Base-by-base conservation (phyloP, 768 basidiomycete species). In the Tephrocybe rancida region DNA sequence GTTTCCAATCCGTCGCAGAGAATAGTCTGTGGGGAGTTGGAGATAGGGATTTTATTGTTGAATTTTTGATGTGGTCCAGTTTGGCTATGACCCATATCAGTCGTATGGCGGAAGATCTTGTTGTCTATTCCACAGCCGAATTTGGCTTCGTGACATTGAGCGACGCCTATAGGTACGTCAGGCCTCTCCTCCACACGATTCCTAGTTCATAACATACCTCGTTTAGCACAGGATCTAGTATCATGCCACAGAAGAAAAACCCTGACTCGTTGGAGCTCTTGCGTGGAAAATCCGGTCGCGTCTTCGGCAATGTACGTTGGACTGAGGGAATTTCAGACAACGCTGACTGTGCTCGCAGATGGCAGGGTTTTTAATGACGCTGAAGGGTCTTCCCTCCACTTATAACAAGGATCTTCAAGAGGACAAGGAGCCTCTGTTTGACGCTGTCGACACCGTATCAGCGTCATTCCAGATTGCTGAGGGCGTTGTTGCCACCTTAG, bases 221-320 rank as follows among this genome's bases (percentile, higher is more conserved):
- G 59, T 44, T 10, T 59, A 98, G 95, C 67, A 99, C 97, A 39
- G 97, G 97, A 6, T 98, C 95, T 35, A 98, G 95, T 61, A 98
- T 99, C 67, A 99, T 99, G 97, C 97, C 97, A 5, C 97, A 98
- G 68, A 98, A 99, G 77, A 99, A 98, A 75, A 98, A 98, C 66
- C 92, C 95, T 0, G 97, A 98, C 69, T 98, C 96, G 9, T 76
- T 97, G 50, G 97, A 99, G 70, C 79, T 99, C 19, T 77, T 99
- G 53, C 86, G 97, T 52, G 97, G 97, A 61, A 99, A 99, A 72
- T 83, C 90, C 27, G 97, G 97, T 4, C 87, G 97, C 24, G 81
- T 96, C 19, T 96, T 98, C 71, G 97, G 97, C 52, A 87, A 93
- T 65, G 93, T 90, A 64, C 61, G 81, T 71, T 24, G 8, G 3